Evolutionary conservation across 345 rosid species (phyloP).

Genomic region (Stellera chamaejasme): DNA sequence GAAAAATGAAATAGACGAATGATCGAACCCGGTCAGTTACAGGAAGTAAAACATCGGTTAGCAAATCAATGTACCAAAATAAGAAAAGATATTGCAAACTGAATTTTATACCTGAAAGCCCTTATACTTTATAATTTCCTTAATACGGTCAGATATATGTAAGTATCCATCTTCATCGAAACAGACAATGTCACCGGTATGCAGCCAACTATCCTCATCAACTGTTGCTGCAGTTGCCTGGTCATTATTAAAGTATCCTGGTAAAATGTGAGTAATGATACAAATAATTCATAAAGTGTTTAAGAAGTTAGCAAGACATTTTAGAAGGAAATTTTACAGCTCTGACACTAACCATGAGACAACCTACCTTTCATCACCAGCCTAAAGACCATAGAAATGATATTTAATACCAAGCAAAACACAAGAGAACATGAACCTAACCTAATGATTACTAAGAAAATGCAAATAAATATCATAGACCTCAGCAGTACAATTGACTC

Average conservation of each 20-base stretch:
- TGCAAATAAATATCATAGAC: no score
- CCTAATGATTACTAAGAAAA: no score
- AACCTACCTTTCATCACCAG: no score
- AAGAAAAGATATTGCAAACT: not conserved
- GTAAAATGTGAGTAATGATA: not conserved
- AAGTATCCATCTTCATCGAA: constrained; percentile 74
- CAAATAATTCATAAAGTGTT: no score
- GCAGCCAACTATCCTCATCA: constrained; percentile 73
- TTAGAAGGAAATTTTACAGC: no score
- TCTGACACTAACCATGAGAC: no score
- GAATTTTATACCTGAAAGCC: constrained; percentile 64
- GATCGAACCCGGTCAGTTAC: not conserved
- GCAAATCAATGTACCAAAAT: not conserved
- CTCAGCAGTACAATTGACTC: no score
- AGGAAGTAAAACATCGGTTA: no score
- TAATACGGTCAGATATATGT: constrained; percentile 55
- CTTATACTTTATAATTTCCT: constrained; percentile 82
- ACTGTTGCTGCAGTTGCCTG: constrained; percentile 49
- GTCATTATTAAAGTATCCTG: constrained; percentile 62
- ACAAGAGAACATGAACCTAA: no score
- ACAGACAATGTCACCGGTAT: constrained; percentile 77
- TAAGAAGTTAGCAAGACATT: no score
- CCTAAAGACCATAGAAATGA: no score
- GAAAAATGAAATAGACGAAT: not conserved
- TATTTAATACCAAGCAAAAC: no score